Base-by-base conservation (phyloP, 108 stramenopile species). In the Mediolabrus comicus region DNA sequence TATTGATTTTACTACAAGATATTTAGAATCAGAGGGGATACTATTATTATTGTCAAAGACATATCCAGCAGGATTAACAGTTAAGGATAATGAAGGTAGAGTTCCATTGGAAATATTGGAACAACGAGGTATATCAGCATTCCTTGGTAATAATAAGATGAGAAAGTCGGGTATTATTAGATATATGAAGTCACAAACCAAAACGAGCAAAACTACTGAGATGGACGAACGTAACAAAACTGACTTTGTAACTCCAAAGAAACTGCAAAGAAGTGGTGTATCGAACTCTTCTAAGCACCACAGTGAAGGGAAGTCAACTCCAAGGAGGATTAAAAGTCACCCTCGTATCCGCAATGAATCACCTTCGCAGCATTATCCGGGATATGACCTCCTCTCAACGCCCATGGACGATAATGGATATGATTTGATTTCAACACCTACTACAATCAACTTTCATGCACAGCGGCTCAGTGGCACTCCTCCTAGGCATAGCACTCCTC, bases 41-140 rank as follows among this genome's bases (percentile, higher is more conserved):
- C 56, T 68, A 39, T 43, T 68, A 10, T 17, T 29, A 14, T 56
- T 68, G 19, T 57, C 56, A n/a, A 68, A 57, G 34, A 29, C 24
- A 0, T 68, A 41, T 27, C 67, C 67, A 4, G 67, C 55, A 28
- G 34, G 67, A n/a, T 22, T 68, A 56, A 28, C 26, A 24, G 41
- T 55, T 1, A 68, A 46, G 67, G 67, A 68, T 58, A 36, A 17
- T 6, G 56, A 41, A 12, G 71, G 38, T 38, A 17, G 27, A 27
- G 65, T 32, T 41, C 70, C 64, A 4, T 31, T 71, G 14, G 49
- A 43, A 22, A 65, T 65, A 65, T 71, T 67, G 19, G 67, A 69
- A 24, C 59, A 27, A 35, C 70, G 39, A 43, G 62, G 62, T 17
- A 14, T 62, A n/a, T 3, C 46, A 49, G 5, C 0, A n/a, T n/a